Percentiles rank a stretch among this genome's conserved stretches.
Evolutionary conservation across 371 early-diverging fungal genomes (phyloP).

Genomic region (Rhizopus microsporus): DNA sequence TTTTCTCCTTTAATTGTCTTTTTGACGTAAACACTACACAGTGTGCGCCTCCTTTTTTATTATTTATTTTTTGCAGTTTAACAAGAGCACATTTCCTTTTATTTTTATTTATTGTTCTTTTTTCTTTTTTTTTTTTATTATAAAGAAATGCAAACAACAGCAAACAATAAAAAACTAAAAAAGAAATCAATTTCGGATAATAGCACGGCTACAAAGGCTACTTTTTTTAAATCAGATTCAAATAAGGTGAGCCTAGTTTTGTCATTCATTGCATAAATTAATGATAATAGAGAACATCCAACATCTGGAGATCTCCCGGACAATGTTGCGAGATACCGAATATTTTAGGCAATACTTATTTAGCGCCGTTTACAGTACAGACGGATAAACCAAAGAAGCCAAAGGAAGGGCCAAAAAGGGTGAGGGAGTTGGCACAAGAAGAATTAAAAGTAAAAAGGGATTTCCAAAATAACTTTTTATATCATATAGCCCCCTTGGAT

Average conservation of each 20-base stretch:
- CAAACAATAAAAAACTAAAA: conserved; percentile 1
- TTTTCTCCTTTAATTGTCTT: conserved; percentile 3
- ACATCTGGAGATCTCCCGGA: conserved; percentile 29
- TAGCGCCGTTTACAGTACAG: conserved; percentile 10
- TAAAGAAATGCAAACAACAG: conserved; percentile 7
- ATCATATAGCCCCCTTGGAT: conserved; percentile 32
- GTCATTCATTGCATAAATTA: background rate
- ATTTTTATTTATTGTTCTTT: background rate
- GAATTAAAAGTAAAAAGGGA: background rate
- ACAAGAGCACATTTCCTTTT: background rate
- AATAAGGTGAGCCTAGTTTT: conserved; percentile 3
- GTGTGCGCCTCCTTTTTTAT: too few species aligned
- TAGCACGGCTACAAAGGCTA: conserved; percentile 1
- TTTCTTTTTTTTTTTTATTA: conserved; percentile 10
- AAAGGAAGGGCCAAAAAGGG: conserved; percentile 3
- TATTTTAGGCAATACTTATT: conserved; percentile 27
- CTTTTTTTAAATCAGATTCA: conserved; percentile 12
- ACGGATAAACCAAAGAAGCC: conserved; percentile 3
- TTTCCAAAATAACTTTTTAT: background rate
- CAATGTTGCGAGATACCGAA: conserved; percentile 28
- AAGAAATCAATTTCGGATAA: too few species aligned
- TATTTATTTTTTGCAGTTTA: too few species aligned
- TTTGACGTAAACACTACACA: background rate
- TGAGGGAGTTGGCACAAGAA: background rate
- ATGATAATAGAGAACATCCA: background rate